Conservation (phyloP, 2,329 filamentous ascomycete genomes). For the Beauveria australis region DNA sequence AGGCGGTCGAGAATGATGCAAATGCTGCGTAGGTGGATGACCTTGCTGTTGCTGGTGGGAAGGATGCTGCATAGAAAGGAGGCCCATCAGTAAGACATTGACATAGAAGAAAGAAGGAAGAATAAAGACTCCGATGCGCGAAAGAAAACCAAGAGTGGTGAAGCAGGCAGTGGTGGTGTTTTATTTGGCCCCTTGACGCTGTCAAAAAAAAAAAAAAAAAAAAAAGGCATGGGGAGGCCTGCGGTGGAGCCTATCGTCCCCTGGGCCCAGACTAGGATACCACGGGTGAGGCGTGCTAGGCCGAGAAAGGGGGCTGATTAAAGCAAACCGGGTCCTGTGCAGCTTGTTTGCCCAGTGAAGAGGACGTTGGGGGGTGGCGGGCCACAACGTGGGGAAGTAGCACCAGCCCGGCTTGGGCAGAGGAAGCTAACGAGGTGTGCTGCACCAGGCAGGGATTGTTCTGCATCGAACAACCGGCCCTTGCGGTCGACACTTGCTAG, state of each 20-base stretch:
- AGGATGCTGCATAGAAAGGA: conserved; percentile 65
- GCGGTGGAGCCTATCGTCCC: conserved; percentile 29
- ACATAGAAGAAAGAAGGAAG: conserved; percentile 14
- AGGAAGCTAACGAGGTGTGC: neutral
- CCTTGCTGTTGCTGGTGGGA: conserved; percentile 61
- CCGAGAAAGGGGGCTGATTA: conserved; percentile 32
- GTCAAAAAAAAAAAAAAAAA: conserved; percentile 20
- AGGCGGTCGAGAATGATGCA: conserved; percentile 63
- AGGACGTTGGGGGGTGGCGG: conserved; percentile 11
- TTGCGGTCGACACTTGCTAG: neutral
- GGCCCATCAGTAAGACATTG: conserved; percentile 46
- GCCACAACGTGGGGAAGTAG: conserved; percentile 13
- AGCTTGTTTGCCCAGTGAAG: conserved; percentile 13
- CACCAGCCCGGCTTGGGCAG: conserved; percentile 4
- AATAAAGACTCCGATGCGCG: conserved; percentile 17
- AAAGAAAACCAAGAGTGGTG: conserved; percentile 31
- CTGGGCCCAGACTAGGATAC: conserved; percentile 39
- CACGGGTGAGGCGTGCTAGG: conserved; percentile 41
- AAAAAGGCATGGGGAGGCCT: conserved; percentile 32
- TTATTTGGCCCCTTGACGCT: conserved; percentile 40
- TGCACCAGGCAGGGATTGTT: conserved; percentile 4
- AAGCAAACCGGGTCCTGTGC: conserved; percentile 21
- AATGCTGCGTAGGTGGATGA: conserved; percentile 57
- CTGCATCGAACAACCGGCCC: conserved; percentile 8
- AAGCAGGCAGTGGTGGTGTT: conserved; percentile 37